Conservation (phyloP, 2,329 filamentous ascomycete genomes). For the Aspergillus brasiliensis region DNA sequence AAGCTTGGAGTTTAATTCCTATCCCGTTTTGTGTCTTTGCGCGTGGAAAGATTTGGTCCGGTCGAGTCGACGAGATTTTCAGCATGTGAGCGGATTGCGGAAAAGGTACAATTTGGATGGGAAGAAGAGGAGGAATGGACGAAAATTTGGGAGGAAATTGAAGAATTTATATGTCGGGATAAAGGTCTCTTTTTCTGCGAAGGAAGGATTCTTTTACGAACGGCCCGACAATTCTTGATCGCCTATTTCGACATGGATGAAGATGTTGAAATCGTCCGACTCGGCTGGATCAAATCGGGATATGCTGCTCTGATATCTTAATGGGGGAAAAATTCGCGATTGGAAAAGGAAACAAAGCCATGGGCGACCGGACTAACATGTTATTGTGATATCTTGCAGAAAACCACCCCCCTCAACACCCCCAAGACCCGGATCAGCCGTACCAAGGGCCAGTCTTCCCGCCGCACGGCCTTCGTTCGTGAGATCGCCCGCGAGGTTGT, state of each 20-base stretch:
- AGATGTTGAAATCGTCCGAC: conserved; percentile 4
- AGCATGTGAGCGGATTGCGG: neutral
- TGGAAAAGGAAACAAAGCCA: neutral
- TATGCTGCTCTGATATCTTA: neutral
- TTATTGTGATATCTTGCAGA: conserved; percentile 59
- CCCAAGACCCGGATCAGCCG: conserved; percentile 76
- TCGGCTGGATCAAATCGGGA: conserved; percentile 4
- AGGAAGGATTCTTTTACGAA: neutral
- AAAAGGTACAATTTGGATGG: neutral
- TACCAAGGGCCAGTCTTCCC: conserved; percentile 94
- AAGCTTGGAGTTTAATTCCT: conserved; percentile 3
- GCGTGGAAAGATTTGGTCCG: conserved; percentile 16
- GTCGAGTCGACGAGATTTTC: conserved; percentile 17
- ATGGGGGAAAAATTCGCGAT: neutral
- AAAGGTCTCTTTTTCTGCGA: neutral
- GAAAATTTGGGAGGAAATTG: neutral
- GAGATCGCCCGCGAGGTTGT: conserved; percentile 98
- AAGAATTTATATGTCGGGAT: neutral
- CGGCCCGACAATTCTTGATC: too few relatives aligned
- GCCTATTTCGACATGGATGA: neutral
- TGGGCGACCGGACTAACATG: conserved; percentile 39
- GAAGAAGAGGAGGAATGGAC: neutral
- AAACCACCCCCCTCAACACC: conserved; percentile 75
- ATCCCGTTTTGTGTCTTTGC: conserved; percentile 3
- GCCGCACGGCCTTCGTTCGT: conserved; percentile 94